A percentile compares a stretch with the other conserved stretches of the same genome.
Evolutionary conservation across 2,329 filamentous ascomycete genomes (phyloP).

Genomic region (Aureobasidium sp.): DNA sequence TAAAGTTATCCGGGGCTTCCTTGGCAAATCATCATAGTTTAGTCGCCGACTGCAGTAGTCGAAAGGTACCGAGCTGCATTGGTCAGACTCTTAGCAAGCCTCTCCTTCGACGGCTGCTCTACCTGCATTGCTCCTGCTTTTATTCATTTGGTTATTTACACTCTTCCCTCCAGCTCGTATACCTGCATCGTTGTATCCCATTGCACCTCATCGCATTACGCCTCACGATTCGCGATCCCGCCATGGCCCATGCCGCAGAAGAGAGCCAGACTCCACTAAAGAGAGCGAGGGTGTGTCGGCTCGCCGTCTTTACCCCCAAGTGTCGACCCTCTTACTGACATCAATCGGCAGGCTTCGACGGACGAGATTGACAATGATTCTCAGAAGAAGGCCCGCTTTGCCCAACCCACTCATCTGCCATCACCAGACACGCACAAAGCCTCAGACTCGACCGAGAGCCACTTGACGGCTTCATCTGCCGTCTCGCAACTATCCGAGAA

Average conservation of each 20-base stretch:
- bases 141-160: not conserved
- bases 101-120: not conserved
- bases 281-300: slow-evolving; percentile 58
- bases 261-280: slow-evolving; percentile 68
- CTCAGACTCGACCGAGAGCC: slow-evolving; percentile 58
- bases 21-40: not conserved
- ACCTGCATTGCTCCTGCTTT: not conserved
- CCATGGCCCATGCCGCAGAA: not conserved
- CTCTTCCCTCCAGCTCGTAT: not conserved
- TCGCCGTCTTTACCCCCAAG: not conserved
- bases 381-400: slow-evolving; percentile 73
- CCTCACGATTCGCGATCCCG: not conserved
- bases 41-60: not conserved
- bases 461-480: slow-evolving; percentile 62
- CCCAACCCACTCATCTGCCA: slow-evolving; percentile 60
- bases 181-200: not conserved
- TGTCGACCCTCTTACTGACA: slow-evolving; percentile 12
- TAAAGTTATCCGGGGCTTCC: slow-evolving; percentile 3
- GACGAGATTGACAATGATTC: slow-evolving; percentile 51
- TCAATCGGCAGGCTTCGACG: slow-evolving; percentile 46
- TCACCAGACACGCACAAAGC: slow-evolving; percentile 69
- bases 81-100: not conserved
- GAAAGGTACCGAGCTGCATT: not conserved
- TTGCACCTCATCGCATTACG: not conserved
- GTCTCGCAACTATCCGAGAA: slow-evolving; percentile 50